Base-by-base conservation (phyloP, 2,329 filamentous ascomycete species). In the Neonectria hederae region DNA sequence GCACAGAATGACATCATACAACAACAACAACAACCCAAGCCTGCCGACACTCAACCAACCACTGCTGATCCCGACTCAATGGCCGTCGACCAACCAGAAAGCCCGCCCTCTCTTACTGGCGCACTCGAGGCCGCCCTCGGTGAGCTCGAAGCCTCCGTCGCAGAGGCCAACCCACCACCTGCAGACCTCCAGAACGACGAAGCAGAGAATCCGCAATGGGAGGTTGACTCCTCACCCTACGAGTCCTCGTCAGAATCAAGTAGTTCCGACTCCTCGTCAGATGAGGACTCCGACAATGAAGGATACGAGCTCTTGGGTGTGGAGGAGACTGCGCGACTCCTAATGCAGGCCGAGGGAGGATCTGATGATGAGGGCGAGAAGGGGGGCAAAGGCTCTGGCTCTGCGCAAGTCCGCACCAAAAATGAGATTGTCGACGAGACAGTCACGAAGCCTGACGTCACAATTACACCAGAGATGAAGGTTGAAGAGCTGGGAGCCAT, bases 291-390 rank as follows among this genome's bases (percentile, higher is more conserved):
- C 2, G 86, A 80, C 43, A 77, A 87, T 57, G 89, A 89, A 64
- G 87, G 87, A 30, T 93, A 93, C 72, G 87, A 92, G 57, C 84
- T 94, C 45, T 83, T 97, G 1, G 90, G 90, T 58, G 87, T 94
- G 2, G 93, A 94, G 73, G 94, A 97, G 76, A 91, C 92, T 62
- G 93, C 92, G 1, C 90, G 90, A 35, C 89, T 97, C 53, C 83
- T 98, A 22, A 97, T 98, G 93, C 87, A 90, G 66, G 91, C 88
- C 46, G 94, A 95, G 68, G 89, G 85, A 32, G 92, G 89, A 2
- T 94, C 92, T 1, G 94, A 96, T 59, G 92, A 94, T 57, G 93
- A 94, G 70, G 88, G 86, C 13, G 86, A 87, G 17, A 81, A 80
- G 59, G 76, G 71, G 38, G 81, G 79, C 46, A 79, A 80, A 54